Evolutionary conservation across 2,329 filamentous ascomycete genomes (phyloP).

Genomic region (Penicillium sp.): DNA sequence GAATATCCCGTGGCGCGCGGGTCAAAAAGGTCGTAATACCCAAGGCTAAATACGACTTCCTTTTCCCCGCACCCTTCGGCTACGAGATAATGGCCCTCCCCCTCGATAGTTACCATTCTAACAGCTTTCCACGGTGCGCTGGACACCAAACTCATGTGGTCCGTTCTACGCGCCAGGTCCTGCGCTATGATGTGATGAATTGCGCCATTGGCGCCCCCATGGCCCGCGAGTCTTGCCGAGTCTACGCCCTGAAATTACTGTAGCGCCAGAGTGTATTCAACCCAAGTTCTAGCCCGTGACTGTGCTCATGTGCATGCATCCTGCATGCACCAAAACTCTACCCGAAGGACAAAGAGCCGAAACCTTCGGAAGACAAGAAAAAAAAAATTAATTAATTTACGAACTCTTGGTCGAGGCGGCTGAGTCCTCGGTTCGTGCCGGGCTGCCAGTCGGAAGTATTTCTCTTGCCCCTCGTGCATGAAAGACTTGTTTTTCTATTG

Average conservation of each 20-base stretch:
- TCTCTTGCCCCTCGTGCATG: background rate
- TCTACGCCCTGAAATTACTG: background rate
- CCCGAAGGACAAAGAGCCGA: background rate
- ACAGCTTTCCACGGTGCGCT: background rate
- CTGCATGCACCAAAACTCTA: background rate
- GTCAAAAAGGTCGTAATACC: background rate
- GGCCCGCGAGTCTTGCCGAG: background rate
- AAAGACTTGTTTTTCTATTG: background rate
- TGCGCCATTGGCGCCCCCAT: constrained; percentile 7
- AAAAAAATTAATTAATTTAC: background rate
- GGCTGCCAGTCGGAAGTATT: background rate
- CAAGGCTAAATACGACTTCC: background rate
- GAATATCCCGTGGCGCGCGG: background rate
- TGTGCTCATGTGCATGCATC: background rate
- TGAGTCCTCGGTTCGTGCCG: constrained; percentile 17
- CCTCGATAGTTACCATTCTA: background rate
- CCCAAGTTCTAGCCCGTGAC: background rate
- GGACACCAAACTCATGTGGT: background rate
- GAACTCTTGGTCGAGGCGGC: constrained; percentile 3
- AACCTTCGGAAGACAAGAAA: background rate
- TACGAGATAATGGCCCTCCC: constrained; percentile 7
- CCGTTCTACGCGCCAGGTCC: constrained; percentile 1
- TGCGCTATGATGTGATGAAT: constrained; percentile 3
- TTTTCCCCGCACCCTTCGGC: constrained; percentile 16
- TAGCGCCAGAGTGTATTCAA: background rate